Evolutionary conservation across 805 yeast genomes (phyloP).

Genomic region (Metschnikowia shivogae): DNA sequence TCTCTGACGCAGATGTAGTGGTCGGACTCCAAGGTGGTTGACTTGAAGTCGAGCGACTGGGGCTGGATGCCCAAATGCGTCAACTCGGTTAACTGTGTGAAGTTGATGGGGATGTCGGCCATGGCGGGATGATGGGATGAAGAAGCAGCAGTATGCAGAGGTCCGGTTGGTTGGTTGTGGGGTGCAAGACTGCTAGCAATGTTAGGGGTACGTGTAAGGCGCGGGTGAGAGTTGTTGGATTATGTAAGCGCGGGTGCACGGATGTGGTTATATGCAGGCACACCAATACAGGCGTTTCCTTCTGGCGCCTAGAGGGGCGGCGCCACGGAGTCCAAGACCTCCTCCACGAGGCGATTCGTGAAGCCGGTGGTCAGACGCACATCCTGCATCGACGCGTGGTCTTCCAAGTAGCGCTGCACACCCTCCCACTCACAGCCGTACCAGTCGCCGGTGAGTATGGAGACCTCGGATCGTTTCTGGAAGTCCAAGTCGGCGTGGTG

Average conservation of each 20-base stretch:
- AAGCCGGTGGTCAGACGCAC: constrained; percentile 29
- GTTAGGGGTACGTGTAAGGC: constrained; percentile 4
- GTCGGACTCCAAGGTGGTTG: constrained; percentile 93
- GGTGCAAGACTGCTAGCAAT: constrained; percentile 3
- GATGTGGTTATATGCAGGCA: constrained; percentile 2
- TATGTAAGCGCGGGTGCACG: constrained; percentile 12
- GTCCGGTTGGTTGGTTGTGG: constrained; percentile 13
- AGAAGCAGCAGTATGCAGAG: constrained; percentile 1
- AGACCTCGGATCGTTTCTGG: constrained; percentile 24
- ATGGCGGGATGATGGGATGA: constrained; percentile 2
- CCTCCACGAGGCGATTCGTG: constrained; percentile 35
- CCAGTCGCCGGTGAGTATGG: constrained; percentile 41
- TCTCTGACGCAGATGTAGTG: constrained; percentile 82
- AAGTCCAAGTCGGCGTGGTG: constrained; percentile 9
- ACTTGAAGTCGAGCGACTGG: constrained; percentile 80
- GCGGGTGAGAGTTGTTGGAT: constrained; percentile 13
- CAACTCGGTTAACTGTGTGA: constrained; percentile 90
- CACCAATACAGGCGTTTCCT: too few species aligned
- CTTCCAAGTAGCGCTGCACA: constrained; percentile 26
- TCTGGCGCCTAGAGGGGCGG: constrained; percentile 31
- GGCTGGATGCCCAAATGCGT: constrained; percentile 82
- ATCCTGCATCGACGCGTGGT: constrained; percentile 19
- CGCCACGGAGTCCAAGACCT: constrained; percentile 27
- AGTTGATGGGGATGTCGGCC: constrained; percentile 87
- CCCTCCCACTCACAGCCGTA: constrained; percentile 39